Conservation (phyloP, 1,284 basidiomycete species). For the Naganishia sp. region DNA sequence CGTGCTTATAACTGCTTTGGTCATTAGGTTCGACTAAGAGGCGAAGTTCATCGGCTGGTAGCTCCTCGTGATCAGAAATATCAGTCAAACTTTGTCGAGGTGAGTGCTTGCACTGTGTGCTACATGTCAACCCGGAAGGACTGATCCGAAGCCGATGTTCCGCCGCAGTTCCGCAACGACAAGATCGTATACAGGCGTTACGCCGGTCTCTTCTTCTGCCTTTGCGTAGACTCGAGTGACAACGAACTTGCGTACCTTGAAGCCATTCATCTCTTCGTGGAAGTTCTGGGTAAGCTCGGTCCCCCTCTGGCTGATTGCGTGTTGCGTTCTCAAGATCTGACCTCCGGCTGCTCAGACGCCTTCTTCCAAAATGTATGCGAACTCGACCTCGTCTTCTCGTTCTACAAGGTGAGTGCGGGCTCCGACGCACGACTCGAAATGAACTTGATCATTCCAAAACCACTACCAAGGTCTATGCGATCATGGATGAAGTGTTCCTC, state of each 20-base stretch:
- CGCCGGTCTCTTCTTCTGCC: constrained; percentile 95
- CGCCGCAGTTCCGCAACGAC: constrained; percentile 83
- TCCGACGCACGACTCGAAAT: neutral
- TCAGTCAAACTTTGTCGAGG: constrained; percentile 98
- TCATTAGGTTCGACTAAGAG: constrained; percentile 79
- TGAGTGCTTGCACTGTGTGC: constrained; percentile 52
- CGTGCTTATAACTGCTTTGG: constrained; percentile 17
- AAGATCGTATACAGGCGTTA: constrained; percentile 94
- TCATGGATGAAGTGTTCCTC: constrained; percentile 97
- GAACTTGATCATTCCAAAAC: neutral
- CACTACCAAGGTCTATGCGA: constrained; percentile 77
- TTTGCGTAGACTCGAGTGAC: constrained; percentile 96
- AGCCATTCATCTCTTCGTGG: constrained; percentile 96
- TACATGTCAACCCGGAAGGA: constrained; percentile 4
- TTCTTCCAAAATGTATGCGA: constrained; percentile 99
- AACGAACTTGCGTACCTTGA: constrained; percentile 97
- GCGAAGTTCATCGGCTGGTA: constrained; percentile 92
- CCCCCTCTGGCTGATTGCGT: neutral
- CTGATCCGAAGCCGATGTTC: neutral
- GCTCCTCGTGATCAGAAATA: constrained; percentile 98
- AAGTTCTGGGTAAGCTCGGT: constrained; percentile 78
- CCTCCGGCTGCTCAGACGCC: constrained; percentile 64
- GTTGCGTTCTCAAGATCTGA: neutral
- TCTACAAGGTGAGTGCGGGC: constrained; percentile 74
- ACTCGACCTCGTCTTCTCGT: constrained; percentile 94